phyloP scores from a whole-genome alignment of 2,329 filamentous ascomycete genomes.

The Hirsutella thompsonii region DNA sequence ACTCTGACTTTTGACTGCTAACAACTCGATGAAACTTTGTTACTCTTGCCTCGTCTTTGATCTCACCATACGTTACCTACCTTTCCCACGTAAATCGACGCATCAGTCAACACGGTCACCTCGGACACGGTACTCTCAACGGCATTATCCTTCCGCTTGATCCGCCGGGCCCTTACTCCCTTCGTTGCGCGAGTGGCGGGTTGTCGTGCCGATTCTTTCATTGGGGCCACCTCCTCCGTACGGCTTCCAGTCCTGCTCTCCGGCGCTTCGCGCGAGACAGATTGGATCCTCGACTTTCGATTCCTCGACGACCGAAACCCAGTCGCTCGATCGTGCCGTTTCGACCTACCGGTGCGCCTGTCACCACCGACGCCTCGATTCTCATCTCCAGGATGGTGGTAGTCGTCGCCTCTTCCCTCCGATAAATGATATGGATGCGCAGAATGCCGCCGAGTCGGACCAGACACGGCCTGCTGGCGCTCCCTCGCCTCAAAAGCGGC shows the following conservation, averaged over 20 bases:
- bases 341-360: conserved; percentile 4
- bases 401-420: conserved; percentile 33
- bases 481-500: conserved; percentile 32
- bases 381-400: conserved; percentile 43
- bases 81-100: too few species aligned
- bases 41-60: background rate
- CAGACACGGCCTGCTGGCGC: conserved; percentile 44
- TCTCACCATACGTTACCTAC: background rate
- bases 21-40: background rate
- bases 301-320: background rate
- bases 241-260: too few species aligned
- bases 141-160: too few species aligned
- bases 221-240: too few species aligned
- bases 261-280: too few species aligned
- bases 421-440: conserved; percentile 58
- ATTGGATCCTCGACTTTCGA: background rate
- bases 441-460: conserved; percentile 52
- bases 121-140: too few species aligned
- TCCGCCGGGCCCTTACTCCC: too few species aligned
- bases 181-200: too few species aligned
- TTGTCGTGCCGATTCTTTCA: too few species aligned
- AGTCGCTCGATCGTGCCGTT: background rate
- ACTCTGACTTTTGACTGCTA: background rate
- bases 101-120: too few species aligned
- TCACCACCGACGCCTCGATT: conserved; percentile 4